phyloP scores from a whole-genome alignment of 2,329 filamentous ascomycete species.

The Rachicladosporium sp. region DNA sequence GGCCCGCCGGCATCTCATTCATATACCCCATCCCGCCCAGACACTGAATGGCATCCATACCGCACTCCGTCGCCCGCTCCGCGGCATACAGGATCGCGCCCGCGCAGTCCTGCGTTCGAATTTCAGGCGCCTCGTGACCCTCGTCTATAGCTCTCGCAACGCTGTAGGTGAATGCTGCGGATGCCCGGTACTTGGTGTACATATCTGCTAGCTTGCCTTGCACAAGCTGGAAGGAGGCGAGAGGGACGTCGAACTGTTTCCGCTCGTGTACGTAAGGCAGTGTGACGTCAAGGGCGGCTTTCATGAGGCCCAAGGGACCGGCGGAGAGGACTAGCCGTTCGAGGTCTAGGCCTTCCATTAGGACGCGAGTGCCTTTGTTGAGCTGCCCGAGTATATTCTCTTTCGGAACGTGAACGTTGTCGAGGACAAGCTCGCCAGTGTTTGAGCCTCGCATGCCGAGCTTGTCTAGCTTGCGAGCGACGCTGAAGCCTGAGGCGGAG shows the following conservation, averaged over 20 bases:
- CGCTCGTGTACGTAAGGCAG: conserved; percentile 82
- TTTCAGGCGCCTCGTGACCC: conserved; percentile 27
- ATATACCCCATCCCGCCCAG: conserved; percentile 93
- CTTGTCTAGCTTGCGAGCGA: conserved; percentile 87
- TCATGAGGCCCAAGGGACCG: conserved; percentile 88
- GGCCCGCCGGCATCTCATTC: conserved; percentile 84
- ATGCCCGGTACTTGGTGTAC: conserved; percentile 85
- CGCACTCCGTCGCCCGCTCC: conserved; percentile 75
- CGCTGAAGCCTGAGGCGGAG: conserved; percentile 63
- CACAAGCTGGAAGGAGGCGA: conserved; percentile 84
- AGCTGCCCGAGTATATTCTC: conserved; percentile 70
- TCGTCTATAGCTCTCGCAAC: conserved; percentile 75
- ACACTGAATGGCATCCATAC: conserved; percentile 80
- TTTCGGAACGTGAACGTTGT: conserved; percentile 75
- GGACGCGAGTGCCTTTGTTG: conserved; percentile 72
- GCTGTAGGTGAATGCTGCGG: conserved; percentile 73
- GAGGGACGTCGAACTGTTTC: conserved; percentile 75
- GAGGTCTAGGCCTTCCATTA: conserved; percentile 94
- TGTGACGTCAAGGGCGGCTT: conserved; percentile 71
- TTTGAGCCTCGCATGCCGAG: conserved; percentile 96
- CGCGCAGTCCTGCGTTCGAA: conserved; percentile 84
- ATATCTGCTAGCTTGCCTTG: conserved; percentile 93
- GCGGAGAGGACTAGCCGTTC: conserved; percentile 86
- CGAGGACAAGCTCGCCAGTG: conserved; percentile 86
- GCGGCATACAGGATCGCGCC: conserved; percentile 89